Percentiles rank a stretch among this genome's conserved stretches.
phyloP scores from a whole-genome alignment of 371 early-diverging fungal species.

The Smittium mucronatum region DNA sequence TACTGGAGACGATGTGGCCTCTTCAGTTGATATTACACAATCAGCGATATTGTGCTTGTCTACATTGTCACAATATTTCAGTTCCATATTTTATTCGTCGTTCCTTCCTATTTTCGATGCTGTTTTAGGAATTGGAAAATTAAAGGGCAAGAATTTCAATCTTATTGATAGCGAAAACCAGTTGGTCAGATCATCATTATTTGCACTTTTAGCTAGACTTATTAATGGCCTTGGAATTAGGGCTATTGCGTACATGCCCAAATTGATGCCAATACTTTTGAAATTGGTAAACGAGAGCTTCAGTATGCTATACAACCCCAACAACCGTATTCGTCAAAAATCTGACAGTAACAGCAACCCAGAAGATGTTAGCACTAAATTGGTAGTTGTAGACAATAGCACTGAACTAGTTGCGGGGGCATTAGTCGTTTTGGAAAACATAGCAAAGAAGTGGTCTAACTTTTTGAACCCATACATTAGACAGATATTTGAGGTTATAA shows the following conservation, averaged over 20 bases:
- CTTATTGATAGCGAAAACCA: slow-evolving; percentile 35
- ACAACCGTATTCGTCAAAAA: neutral
- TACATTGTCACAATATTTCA: slow-evolving; percentile 53
- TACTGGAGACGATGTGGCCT: neutral
- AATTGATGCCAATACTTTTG: slow-evolving; percentile 60
- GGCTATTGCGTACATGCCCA: slow-evolving; percentile 68
- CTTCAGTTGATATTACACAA: slow-evolving; percentile 53
- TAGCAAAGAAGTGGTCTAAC: slow-evolving; percentile 58
- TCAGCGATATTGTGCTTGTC: slow-evolving; percentile 65
- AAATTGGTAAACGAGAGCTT: neutral
- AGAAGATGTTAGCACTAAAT: neutral
- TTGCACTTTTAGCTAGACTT: slow-evolving; percentile 49
- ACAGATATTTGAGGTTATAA: slow-evolving; percentile 36
- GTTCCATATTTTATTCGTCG: slow-evolving; percentile 42
- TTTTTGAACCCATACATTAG: slow-evolving; percentile 71
- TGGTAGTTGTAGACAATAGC: neutral
- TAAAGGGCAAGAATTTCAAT: slow-evolving; percentile 18
- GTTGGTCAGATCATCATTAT: slow-evolving; percentile 56
- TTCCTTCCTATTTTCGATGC: slow-evolving; percentile 45
- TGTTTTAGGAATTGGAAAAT: slow-evolving; percentile 42
- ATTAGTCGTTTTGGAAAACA: slow-evolving; percentile 52
- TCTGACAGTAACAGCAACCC: neutral
- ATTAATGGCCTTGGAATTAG: slow-evolving; percentile 66
- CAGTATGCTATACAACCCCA: neutral
- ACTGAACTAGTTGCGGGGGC: slow-evolving; percentile 29